Evolutionary conservation across 1,284 basidiomycete species (phyloP).

Genomic region (Apiotrichum mycotoxinovorans): DNA sequence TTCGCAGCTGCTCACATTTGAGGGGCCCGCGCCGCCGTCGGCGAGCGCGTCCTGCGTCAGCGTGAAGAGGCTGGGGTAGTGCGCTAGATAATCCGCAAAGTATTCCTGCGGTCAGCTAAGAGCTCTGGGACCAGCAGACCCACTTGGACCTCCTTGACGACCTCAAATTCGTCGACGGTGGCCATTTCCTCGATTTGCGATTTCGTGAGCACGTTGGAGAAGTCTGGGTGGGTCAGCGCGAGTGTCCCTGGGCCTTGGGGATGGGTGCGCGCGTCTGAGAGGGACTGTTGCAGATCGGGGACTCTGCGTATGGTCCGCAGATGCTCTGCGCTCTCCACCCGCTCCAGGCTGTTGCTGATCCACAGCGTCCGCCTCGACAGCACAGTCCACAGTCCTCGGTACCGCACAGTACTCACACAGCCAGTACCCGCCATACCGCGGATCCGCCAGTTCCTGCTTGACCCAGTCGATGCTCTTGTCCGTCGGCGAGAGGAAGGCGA

Average conservation of each 20-base stretch:
- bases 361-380: no score
- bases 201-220: slow-evolving; percentile 90
- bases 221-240: slow-evolving; percentile 59
- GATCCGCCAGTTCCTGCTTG: slow-evolving; percentile 77
- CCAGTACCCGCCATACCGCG: slow-evolving; percentile 95
- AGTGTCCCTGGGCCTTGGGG: no score
- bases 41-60: slow-evolving; percentile 62
- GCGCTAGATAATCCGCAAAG: slow-evolving; percentile 88
- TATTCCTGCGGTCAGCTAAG: slow-evolving; percentile 63
- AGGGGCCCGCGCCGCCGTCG: slow-evolving; percentile 47
- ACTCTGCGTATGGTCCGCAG: no score
- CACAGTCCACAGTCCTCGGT: no score
- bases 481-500: slow-evolving; percentile 83
- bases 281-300: no score
- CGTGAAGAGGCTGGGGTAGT: slow-evolving; percentile 83
- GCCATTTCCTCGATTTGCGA: slow-evolving; percentile 88
- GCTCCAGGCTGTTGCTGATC: no score
- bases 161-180: slow-evolving; percentile 91
- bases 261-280: no score
- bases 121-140: slow-evolving; percentile 27
- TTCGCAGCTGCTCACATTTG: slow-evolving; percentile 37
- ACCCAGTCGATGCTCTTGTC: slow-evolving; percentile 77
- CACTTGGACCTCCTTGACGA: slow-evolving; percentile 94
- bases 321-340: no score
- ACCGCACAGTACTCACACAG: slow-evolving; percentile 97